Evolutionary conservation across 148 eudicot species (phyloP).

Genomic region (Fagopyrum tataricum): DNA sequence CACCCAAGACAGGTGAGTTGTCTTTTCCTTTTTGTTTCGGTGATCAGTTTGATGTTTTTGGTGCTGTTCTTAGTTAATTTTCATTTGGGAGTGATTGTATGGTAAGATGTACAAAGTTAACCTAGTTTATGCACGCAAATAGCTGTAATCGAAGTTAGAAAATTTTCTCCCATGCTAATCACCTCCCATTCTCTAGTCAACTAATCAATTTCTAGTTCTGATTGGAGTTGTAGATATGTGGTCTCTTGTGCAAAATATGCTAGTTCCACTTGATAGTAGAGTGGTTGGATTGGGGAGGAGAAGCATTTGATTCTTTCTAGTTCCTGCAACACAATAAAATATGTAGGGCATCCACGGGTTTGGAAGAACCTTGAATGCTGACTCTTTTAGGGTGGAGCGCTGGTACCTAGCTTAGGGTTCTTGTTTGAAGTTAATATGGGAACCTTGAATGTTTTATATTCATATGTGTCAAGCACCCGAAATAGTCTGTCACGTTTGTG

Average conservation of each 20-base stretch:
- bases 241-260: not conserved
- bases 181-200: not conserved
- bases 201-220: not conserved
- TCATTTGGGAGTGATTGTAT: not conserved
- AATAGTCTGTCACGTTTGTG: not conserved
- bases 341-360: not conserved
- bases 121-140: not conserved
- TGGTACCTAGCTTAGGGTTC: not conserved
- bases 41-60: slow-evolving; percentile 4
- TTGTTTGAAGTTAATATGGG: not conserved
- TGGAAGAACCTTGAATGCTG: not conserved
- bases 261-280: not conserved
- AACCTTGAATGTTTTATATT: not conserved
- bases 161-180: not conserved
- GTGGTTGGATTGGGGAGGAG: not conserved
- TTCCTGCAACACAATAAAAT: not conserved
- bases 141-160: not conserved
- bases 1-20: slow-evolving; percentile 1
- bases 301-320: not conserved
- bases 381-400: not conserved
- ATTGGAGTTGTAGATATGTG: not conserved
- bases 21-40: not conserved
- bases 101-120: not conserved
- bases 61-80: not conserved
- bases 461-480: not conserved